A percentile compares a stretch with the other conserved stretches of the same genome.
These are phyloP conservation scores for Neonectria neomacrospora DNA, from an alignment of 2,329 filamentous ascomycete species.

Conservation along the genomic window DNA sequence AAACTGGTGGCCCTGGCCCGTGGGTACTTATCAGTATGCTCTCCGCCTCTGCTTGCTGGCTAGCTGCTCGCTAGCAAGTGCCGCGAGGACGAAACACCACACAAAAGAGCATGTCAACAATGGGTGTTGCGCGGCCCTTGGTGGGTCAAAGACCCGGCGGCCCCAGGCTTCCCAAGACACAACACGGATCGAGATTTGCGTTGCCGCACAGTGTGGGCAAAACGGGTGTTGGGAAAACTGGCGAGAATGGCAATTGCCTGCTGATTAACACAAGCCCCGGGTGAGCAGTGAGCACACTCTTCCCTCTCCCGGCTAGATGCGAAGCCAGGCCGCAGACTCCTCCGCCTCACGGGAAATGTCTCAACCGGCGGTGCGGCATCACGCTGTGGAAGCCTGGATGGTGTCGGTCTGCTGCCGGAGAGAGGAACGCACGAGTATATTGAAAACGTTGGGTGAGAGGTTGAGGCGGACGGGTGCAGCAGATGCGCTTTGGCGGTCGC, in stretches of 20 bases:
- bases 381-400: background rate
- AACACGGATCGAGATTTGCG: slow-evolving; percentile 8
- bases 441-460: background rate
- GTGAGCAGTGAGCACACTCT: background rate
- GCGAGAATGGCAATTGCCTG: slow-evolving; percentile 9
- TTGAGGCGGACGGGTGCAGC: too few species aligned
- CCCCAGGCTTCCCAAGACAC: slow-evolving; percentile 4
- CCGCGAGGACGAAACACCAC: slow-evolving; percentile 9
- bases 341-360: background rate
- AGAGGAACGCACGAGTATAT: background rate
- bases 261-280: background rate
- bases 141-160: slow-evolving; percentile 13
- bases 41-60: background rate
- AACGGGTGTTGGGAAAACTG: background rate
- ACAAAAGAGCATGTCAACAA: slow-evolving; percentile 8
- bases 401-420: background rate
- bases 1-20: background rate
- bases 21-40: background rate
- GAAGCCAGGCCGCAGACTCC: background rate
- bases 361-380: background rate
- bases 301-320: background rate
- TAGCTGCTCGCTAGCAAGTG: background rate
- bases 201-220: slow-evolving; percentile 11
- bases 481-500: background rate
- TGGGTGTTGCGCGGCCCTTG: slow-evolving; percentile 13